phyloP scores from a whole-genome alignment of 768 basidiomycete genomes.

The Tulasnella calospora region DNA sequence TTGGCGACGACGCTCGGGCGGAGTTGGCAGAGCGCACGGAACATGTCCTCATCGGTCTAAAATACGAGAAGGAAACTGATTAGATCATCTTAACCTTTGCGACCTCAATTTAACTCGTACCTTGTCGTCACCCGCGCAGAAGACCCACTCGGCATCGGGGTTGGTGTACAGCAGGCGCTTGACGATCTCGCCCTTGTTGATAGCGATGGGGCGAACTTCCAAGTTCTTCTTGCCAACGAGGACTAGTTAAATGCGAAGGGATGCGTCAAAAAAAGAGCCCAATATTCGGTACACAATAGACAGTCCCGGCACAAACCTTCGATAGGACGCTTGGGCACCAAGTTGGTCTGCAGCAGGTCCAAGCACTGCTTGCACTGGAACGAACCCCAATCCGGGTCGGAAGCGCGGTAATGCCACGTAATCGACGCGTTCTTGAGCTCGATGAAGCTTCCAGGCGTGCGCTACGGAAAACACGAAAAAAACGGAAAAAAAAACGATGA shows the following conservation, averaged over 20 bases:
- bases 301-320: conserved; percentile 53
- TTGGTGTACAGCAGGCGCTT: conserved; percentile 89
- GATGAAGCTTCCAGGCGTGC: conserved; percentile 93
- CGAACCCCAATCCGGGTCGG: conserved; percentile 92
- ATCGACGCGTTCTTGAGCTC: conserved; percentile 97
- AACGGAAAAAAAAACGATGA: too few species aligned
- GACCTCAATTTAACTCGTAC: conserved; percentile 37
- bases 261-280: not conserved
- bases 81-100: not conserved
- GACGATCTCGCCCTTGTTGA: conserved; percentile 99
- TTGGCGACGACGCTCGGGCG: conserved; percentile 43
- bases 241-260: conserved; percentile 44
- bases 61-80: conserved; percentile 19
- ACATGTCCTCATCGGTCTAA: conserved; percentile 99
- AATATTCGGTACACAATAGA: not conserved
- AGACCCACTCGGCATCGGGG: conserved; percentile 91
- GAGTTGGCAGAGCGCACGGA: conserved; percentile 69
- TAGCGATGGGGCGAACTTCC: conserved; percentile 89
- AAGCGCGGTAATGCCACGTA: conserved; percentile 94
- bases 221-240: conserved; percentile 98
- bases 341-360: conserved; percentile 89
- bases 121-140: conserved; percentile 99
- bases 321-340: conserved; percentile 89
- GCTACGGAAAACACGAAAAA: conserved; percentile 36
- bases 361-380: conserved; percentile 98